phyloP scores from a whole-genome alignment of 257 asterid species.

The Cordia subcordata region DNA sequence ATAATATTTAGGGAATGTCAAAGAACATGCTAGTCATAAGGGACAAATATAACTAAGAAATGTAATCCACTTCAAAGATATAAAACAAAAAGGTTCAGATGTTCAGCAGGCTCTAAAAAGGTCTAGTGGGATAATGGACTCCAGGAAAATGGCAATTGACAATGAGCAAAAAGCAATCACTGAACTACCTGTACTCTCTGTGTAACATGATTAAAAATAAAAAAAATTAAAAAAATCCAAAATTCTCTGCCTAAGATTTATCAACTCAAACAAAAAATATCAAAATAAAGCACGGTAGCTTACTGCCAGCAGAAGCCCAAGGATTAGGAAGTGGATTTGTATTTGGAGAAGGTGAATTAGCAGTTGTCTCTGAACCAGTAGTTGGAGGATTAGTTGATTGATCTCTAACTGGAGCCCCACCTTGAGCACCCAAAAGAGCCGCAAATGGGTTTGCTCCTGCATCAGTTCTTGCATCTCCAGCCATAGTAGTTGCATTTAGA shows the following conservation, averaged over 20 bases:
- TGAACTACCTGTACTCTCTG: too few relatives aligned
- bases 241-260: not conserved
- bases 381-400: constrained; percentile 29
- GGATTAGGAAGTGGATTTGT: constrained; percentile 64
- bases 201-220: too few relatives aligned
- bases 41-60: too few relatives aligned
- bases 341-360: constrained; percentile 53
- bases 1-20: too few relatives aligned
- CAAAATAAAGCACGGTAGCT: constrained; percentile 13
- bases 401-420: constrained; percentile 26
- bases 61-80: too few relatives aligned
- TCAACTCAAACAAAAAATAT: not conserved
- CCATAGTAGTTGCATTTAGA: constrained; percentile 35
- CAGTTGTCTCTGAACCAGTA: constrained; percentile 23
- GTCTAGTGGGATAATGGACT: too few relatives aligned
- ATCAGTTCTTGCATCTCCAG: constrained; percentile 39
- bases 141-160: too few relatives aligned
- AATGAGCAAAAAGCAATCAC: too few relatives aligned
- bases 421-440: constrained; percentile 42
- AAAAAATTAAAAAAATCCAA: too few relatives aligned
- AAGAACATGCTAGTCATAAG: too few relatives aligned
- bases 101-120: too few relatives aligned
- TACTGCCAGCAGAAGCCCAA: constrained; percentile 49
- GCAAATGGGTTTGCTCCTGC: constrained; percentile 48
- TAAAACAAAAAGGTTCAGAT: too few relatives aligned